Percentiles rank a stretch among this genome's conserved stretches.
phyloP scores from a whole-genome alignment of 257 asterid species.

The Nemophila menziesii region DNA sequence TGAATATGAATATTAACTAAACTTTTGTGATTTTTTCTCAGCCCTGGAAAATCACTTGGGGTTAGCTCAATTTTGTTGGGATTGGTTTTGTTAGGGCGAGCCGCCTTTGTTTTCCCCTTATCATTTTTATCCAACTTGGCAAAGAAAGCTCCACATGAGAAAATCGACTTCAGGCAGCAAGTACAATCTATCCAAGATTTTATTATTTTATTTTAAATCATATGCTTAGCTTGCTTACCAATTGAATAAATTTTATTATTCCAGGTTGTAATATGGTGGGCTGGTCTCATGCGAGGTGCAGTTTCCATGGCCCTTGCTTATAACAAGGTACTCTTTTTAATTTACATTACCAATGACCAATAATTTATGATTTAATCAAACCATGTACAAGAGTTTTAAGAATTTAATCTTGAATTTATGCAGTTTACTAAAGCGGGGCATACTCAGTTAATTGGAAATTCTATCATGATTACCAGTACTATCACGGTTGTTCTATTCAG shows the following conservation, averaged over 20 bases:
- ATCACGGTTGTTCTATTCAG: slow-evolving; percentile 93
- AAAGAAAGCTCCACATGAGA: slow-evolving; percentile 54
- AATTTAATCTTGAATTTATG: slow-evolving; percentile 6
- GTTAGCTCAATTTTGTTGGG: slow-evolving; percentile 86
- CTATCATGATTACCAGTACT: slow-evolving; percentile 91
- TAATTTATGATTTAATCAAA: not conserved
- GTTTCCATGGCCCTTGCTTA: slow-evolving; percentile 99
- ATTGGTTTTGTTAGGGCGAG: slow-evolving; percentile 76
- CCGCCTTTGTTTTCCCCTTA: slow-evolving; percentile 90
- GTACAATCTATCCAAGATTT: slow-evolving; percentile 29
- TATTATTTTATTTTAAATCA: slow-evolving; percentile 2
- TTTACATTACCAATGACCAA: not conserved
- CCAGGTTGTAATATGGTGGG: slow-evolving; percentile 95
- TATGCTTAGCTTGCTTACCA: slow-evolving; percentile 1
- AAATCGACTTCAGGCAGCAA: slow-evolving; percentile 63
- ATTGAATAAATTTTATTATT: slow-evolving; percentile 8
- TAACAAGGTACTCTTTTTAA: slow-evolving; percentile 52
- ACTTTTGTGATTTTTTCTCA: slow-evolving; percentile 18
- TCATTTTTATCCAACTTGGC: slow-evolving; percentile 77
- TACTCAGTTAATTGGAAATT: slow-evolving; percentile 56
- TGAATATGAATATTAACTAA: not conserved
- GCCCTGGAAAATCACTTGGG: slow-evolving; percentile 52
- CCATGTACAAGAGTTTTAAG: not conserved
- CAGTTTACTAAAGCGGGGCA: slow-evolving; percentile 83
- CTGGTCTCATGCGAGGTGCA: slow-evolving; percentile 99